These are phyloP conservation scores for Annulohypoxylon truncatum DNA, from an alignment of 2,329 filamentous ascomycete species.

Conservation along the genomic window DNA sequence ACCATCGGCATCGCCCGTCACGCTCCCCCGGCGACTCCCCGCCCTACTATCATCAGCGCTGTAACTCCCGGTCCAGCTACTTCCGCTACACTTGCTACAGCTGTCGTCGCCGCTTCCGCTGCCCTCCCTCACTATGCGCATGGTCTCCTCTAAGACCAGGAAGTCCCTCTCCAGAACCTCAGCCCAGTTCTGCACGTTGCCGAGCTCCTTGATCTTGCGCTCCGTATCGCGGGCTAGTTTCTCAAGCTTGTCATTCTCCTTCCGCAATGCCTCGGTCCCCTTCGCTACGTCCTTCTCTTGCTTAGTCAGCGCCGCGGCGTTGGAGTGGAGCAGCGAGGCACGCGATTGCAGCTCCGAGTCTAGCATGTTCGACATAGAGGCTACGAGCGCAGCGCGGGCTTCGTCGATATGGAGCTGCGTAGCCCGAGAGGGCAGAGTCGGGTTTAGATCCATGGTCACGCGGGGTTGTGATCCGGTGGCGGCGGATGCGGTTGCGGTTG, in stretches of 20 bases:
- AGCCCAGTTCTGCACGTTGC: slow-evolving; percentile 88
- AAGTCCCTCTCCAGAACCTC: slow-evolving; percentile 81
- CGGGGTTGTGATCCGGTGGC: slow-evolving; percentile 19
- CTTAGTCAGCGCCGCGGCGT: slow-evolving; percentile 71
- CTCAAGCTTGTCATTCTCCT: slow-evolving; percentile 74
- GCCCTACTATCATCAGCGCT: slow-evolving; percentile 37
- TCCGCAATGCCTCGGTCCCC: slow-evolving; percentile 69
- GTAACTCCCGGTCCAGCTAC: slow-evolving; percentile 44
- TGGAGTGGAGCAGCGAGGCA: slow-evolving; percentile 75
- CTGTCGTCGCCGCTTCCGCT: slow-evolving; percentile 48
- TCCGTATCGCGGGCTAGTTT: slow-evolving; percentile 72
- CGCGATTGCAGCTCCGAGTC: slow-evolving; percentile 76
- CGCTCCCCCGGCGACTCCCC: slow-evolving; percentile 39
- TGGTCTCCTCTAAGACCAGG: slow-evolving; percentile 71
- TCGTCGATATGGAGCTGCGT: slow-evolving; percentile 63
- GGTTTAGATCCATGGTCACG: slow-evolving; percentile 25
- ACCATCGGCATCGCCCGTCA: slow-evolving; percentile 19
- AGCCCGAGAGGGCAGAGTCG: slow-evolving; percentile 44
- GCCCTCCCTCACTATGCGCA: slow-evolving; percentile 63
- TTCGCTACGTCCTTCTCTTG: slow-evolving; percentile 75
- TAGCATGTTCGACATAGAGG: slow-evolving; percentile 75
- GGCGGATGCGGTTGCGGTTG: slow-evolving; percentile 25
- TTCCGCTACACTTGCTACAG: slow-evolving; percentile 46
- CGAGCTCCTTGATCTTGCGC: slow-evolving; percentile 78
- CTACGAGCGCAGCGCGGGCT: slow-evolving; percentile 69